Evolutionary conservation across 352 stramenopile species (phyloP).

Genomic region (Phytophthora brassicae): DNA sequence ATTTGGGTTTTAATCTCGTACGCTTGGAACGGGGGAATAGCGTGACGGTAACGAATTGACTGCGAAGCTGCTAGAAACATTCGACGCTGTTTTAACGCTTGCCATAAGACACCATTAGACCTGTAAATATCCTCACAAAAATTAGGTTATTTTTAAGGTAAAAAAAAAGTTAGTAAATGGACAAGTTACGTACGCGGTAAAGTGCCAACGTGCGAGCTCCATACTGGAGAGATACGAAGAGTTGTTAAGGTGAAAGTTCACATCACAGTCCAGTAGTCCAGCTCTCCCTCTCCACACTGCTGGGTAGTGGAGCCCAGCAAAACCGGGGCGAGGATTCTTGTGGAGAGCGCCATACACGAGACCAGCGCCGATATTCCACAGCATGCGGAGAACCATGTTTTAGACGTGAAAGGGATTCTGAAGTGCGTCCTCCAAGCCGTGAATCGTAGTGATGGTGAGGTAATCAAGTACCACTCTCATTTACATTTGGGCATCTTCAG

Average conservation of each 20-base stretch:
- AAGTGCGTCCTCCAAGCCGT: too few species aligned
- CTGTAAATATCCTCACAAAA: too few species aligned
- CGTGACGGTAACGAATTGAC: slow-evolving; percentile 53
- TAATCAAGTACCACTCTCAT: too few species aligned
- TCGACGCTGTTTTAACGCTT: slow-evolving; percentile 59
- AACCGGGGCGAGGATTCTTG: slow-evolving; percentile 42
- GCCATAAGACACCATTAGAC: slow-evolving; percentile 47
- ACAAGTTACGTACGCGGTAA: slow-evolving; percentile 53
- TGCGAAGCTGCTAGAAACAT: slow-evolving; percentile 70
- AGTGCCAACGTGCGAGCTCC: slow-evolving; percentile 88
- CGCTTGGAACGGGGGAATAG: slow-evolving; percentile 47
- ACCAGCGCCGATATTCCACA: slow-evolving; percentile 75
- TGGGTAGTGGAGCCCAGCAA: slow-evolving; percentile 64
- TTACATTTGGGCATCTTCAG: too few species aligned
- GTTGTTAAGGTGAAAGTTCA: slow-evolving; percentile 89
- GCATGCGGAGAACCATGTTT: slow-evolving; percentile 68
- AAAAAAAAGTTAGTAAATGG: too few species aligned
- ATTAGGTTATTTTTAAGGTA: too few species aligned
- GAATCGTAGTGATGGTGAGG: too few species aligned
- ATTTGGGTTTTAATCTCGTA: slow-evolving; percentile 61
- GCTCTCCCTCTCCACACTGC: slow-evolving; percentile 73
- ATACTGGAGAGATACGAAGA: slow-evolving; percentile 81
- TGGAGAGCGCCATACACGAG: slow-evolving; percentile 59
- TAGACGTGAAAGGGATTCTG: too few species aligned
- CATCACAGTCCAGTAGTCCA: slow-evolving; percentile 79